Evolutionary conservation across 208 protist genomes (phyloP).

Genomic region (Spongospora subterranea): DNA sequence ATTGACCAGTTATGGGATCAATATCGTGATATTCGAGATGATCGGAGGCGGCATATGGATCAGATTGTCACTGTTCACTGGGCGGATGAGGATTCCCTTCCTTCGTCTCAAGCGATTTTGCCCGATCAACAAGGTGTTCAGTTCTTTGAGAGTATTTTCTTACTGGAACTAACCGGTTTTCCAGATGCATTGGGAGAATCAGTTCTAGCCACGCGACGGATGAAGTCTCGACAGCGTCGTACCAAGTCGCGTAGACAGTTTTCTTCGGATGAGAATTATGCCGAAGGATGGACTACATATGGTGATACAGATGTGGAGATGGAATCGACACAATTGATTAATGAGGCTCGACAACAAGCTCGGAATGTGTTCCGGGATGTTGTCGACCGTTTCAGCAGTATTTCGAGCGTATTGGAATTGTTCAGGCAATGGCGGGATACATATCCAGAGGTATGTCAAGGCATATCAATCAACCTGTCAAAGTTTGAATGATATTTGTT

Average conservation of each 20-base stretch:
- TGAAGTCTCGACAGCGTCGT: neutral
- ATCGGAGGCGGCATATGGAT: neutral
- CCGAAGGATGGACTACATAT: constrained; percentile 29
- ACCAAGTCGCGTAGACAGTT: neutral
- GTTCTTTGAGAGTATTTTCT: too few relatives aligned
- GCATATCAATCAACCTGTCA: neutral
- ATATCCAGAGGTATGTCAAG: neutral
- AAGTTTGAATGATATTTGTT: neutral
- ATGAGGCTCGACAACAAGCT: neutral
- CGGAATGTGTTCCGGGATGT: neutral
- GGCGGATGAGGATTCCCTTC: neutral
- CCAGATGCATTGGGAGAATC: neutral
- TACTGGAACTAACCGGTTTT: neutral
- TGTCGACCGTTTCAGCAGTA: constrained; percentile 36
- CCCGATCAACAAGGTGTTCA: too few relatives aligned
- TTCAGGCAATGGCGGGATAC: neutral
- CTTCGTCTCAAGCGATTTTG: neutral
- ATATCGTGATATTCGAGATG: constrained; percentile 3
- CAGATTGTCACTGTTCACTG: neutral
- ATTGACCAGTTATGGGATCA: constrained; percentile 23
- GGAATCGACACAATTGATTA: neutral
- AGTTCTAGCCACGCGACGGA: neutral
- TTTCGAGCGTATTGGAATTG: neutral
- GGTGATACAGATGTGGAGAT: constrained; percentile 31
- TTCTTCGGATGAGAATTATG: neutral